Conservation (phyloP, 768 basidiomycete species). For the Tephrocybe sp. region DNA sequence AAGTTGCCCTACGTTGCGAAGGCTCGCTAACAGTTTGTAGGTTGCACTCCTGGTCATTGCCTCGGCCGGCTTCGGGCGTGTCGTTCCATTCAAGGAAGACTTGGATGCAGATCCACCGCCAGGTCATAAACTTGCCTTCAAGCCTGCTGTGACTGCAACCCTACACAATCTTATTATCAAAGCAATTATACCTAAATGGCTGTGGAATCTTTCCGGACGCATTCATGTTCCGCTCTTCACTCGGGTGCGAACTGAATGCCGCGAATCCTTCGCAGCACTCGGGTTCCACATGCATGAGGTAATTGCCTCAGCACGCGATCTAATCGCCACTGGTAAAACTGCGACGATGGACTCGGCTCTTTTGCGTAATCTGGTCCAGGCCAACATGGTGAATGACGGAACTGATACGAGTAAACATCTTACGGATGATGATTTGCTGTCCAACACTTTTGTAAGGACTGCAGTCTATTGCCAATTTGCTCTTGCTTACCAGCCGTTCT, state of each 20-base stretch:
- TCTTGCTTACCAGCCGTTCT: background rate
- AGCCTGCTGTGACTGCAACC: constrained; percentile 29
- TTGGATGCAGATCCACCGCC: constrained; percentile 22
- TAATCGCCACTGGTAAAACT: constrained; percentile 27
- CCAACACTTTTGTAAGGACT: constrained; percentile 48
- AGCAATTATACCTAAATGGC: constrained; percentile 32
- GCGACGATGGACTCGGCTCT: constrained; percentile 33
- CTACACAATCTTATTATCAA: constrained; percentile 28
- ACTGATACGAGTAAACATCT: constrained; percentile 25
- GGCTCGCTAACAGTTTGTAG: constrained; percentile 11
- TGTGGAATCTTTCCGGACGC: constrained; percentile 28
- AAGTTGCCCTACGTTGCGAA: background rate
- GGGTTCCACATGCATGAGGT: constrained; percentile 41
- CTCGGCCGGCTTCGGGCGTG: constrained; percentile 42
- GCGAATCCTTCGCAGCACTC: constrained; percentile 35
- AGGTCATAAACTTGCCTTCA: constrained; percentile 36
- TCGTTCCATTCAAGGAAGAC: constrained; percentile 32
- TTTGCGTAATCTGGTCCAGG: constrained; percentile 44
- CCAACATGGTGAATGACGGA: constrained; percentile 40
- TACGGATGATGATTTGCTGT: constrained; percentile 46
- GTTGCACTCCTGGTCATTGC: constrained; percentile 38
- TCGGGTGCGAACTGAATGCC: constrained; percentile 26
- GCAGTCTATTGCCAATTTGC: background rate
- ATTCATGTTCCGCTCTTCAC: constrained; percentile 36
- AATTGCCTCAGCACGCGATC: constrained; percentile 35